A percentile compares a stretch with the other conserved stretches of the same genome.
Evolutionary conservation across 768 basidiomycete species (phyloP).

Genomic region (Xerocomellus dryophilus): DNA sequence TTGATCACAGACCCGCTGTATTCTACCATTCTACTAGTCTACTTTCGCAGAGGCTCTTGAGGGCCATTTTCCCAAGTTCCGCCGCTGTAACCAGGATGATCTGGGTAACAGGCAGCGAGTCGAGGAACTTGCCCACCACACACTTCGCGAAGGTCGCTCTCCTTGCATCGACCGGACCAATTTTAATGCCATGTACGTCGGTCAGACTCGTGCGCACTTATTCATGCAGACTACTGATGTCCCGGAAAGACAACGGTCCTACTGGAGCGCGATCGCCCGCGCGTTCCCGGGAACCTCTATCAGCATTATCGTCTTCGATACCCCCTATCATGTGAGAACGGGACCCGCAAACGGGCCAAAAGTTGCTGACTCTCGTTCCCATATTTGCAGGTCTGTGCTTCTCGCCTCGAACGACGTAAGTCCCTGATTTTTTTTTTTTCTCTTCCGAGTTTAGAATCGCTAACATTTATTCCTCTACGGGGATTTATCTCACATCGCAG

Average conservation of each 20-base stretch:
- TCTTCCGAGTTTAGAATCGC: slow-evolving; percentile 4
- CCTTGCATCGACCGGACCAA: slow-evolving; percentile 80
- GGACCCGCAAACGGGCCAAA: not conserved
- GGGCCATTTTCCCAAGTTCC: slow-evolving; percentile 54
- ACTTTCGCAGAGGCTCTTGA: slow-evolving; percentile 76
- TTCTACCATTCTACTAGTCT: slow-evolving; percentile 28
- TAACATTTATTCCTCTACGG: slow-evolving; percentile 7
- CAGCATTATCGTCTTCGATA: slow-evolving; percentile 78
- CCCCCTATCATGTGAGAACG: slow-evolving; percentile 63
- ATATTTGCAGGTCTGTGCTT: slow-evolving; percentile 53
- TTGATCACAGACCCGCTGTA: slow-evolving; percentile 1
- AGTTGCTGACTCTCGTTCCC: slow-evolving; percentile 12
- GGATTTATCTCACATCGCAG: slow-evolving; percentile 37
- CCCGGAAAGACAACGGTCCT: slow-evolving; percentile 54
- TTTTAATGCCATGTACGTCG: slow-evolving; percentile 59
- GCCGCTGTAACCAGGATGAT: slow-evolving; percentile 78
- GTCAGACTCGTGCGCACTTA: not conserved
- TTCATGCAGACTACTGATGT: not conserved
- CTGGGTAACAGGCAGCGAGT: slow-evolving; percentile 66
- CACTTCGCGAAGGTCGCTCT: slow-evolving; percentile 58
- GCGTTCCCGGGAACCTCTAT: slow-evolving; percentile 60
- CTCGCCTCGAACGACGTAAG: slow-evolving; percentile 59
- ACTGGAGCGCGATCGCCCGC: slow-evolving; percentile 73
- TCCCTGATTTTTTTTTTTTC: slow-evolving; percentile 13
- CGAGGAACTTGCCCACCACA: slow-evolving; percentile 52